Percentiles rank a stretch among this genome's conserved stretches.
These are phyloP conservation scores for Fusarium redolens DNA, from an alignment of 2,329 filamentous ascomycete species.

Conservation along the genomic window DNA sequence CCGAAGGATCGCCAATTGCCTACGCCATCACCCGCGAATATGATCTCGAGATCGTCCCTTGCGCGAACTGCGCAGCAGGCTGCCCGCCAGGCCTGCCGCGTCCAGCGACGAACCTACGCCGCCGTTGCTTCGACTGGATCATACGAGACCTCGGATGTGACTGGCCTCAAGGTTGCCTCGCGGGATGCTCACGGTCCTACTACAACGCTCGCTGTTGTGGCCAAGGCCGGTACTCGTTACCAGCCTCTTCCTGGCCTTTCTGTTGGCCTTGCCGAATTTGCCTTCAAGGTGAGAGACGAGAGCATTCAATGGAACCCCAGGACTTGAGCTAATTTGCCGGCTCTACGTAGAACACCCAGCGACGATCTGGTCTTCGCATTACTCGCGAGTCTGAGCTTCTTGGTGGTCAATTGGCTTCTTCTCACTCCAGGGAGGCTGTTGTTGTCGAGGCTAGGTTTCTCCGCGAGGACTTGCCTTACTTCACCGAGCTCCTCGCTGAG, in stretches of 20 bases:
- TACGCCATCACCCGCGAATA: slow-evolving; percentile 67
- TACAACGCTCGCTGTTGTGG: slow-evolving; percentile 89
- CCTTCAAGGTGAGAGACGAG: slow-evolving; percentile 81
- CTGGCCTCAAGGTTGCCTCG: slow-evolving; percentile 91
- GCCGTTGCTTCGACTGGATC: slow-evolving; percentile 75
- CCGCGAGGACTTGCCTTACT: slow-evolving; percentile 95
- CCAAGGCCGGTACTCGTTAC: slow-evolving; percentile 94
- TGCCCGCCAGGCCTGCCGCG: slow-evolving; percentile 67
- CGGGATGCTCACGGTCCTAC: slow-evolving; percentile 90
- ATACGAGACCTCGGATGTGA: slow-evolving; percentile 87
- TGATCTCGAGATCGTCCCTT: slow-evolving; percentile 72
- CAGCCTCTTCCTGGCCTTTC: slow-evolving; percentile 90
- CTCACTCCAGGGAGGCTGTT: slow-evolving; percentile 93
- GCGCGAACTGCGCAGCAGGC: slow-evolving; percentile 69
- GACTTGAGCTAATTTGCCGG: slow-evolving; percentile 60
- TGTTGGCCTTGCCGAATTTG: slow-evolving; percentile 91
- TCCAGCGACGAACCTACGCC: slow-evolving; percentile 67
- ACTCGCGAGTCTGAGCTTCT: slow-evolving; percentile 95
- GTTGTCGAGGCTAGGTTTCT: slow-evolving; percentile 96
- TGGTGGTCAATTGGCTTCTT: slow-evolving; percentile 86
- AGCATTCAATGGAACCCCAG: slow-evolving; percentile 15
- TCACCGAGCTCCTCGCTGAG: slow-evolving; percentile 93
- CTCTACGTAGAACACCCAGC: slow-evolving; percentile 77
- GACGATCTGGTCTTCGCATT: slow-evolving; percentile 91
- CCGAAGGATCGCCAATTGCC: slow-evolving; percentile 63